Base-by-base conservation (phyloP, 108 stramenopile species). In the Pinguiococcus pyrenoidosus region DNA sequence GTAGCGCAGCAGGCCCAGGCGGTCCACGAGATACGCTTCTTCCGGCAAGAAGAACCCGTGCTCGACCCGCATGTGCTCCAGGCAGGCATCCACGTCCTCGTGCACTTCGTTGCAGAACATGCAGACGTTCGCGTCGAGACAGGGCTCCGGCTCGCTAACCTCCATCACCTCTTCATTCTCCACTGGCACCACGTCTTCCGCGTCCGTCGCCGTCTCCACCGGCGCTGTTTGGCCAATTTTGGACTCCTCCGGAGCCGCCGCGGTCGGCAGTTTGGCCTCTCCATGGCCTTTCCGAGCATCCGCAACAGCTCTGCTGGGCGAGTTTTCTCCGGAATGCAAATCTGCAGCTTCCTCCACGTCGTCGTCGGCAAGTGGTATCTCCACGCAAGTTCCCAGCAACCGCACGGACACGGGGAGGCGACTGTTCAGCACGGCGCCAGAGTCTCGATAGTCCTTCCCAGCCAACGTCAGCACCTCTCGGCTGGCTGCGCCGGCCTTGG, bases 31-130 rank as follows among this genome's bases (percentile, higher is more conserved):
- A 46, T 75, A 90, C 56, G 92, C 92, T 44, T 45, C 43, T 49
- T 93, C 92, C 7, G 95, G 95, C 37, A 97, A 43, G 71, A 80
- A 87, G 59, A 93, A 93, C 20, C 82, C 85, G 64, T 78, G 81
- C 12, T 70, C 65, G 4, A 38, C 28, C 13, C 56, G 45, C 83
- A 92, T 86, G 56, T 79, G 78, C 5, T 54, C 46, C 21, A 87
- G 58, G 50, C 80, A 84, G 14, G 34, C 74, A 5, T 71, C 49
- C 52, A 83, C 51, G 24, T 63, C 62, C 6, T 66, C 34, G 26
- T 76, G 78, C 21, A 62, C 47, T 40, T 73, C 58, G 37, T 62
- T 60, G 67, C 89, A 86, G 58, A 90, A 95, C 26, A 92, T 57
- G 45, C 68, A 83, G 57, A 63, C 24, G 27, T 26, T 0, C 34